Evolutionary conservation across 495 filamentous ascomycete genomes (phyloP), one percentile per base, ranked within the genome.

Genomic region (Penicillium crystallinum): DNA sequence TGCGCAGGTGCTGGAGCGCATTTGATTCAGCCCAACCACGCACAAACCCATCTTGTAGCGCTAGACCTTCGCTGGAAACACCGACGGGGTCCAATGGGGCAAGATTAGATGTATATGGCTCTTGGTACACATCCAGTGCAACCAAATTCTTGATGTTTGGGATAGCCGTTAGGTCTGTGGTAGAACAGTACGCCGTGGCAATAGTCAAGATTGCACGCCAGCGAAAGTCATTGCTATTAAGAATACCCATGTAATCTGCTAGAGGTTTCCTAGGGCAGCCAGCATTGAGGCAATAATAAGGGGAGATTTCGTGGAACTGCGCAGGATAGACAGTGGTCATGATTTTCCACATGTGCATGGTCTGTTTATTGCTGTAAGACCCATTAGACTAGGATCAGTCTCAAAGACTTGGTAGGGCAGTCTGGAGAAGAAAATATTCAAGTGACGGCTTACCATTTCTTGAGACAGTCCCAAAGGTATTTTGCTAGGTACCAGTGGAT

Each of bases 281-380:
- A 21, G 67, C 61, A 11, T 49, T 56, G 31, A 71, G 57, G 5
- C 44, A 43, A 37, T 63, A 68, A 31, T 64, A 55, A 12, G 50
- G 60, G 17, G 58, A 42, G 17, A 61, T 0, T 12, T 53, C 25
- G 17, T 46, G 41, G 15, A 75, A 74, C 23, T 72, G 31, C 7
- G 30, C n/a, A 4, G 71, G 68, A 49, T 75, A 74, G 11, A 43
- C 53, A 10, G 52, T 66, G 8, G 63, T 55, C 35, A 75, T 60
- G n/a, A 77, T 54, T 36, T 69, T 75, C 74, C 74, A 77, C 67
- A 71, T 69, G 21, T 71, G 51, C 11, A 71, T 22, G 14, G 72
- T 74, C 34, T 59, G 57, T 29, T 73, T 75, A 6, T 63, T 56
- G 43, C 73, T 76, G 27, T 10, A 35, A 31, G 25, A 14, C 2